Evolutionary conservation across 1,139 yeast genomes (phyloP), one percentile per base, ranked within the genome.

Genomic region (Yamadazyma jaroonii): DNA sequence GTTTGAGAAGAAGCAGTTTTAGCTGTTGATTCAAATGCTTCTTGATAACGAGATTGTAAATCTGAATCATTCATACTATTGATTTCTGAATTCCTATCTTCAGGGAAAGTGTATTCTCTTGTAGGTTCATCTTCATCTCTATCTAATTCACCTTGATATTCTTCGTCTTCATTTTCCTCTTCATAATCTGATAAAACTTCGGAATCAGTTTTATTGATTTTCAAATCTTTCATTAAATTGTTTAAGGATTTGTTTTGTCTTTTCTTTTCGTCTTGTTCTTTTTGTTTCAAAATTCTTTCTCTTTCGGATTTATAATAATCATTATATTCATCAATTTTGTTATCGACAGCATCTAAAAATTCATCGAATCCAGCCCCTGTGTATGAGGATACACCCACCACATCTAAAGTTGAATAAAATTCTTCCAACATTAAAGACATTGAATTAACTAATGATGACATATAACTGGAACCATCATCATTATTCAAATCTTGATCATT

Each of bases 341-440:
- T 76, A 50, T 87, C 95, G 3, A 94, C 94, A 0, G 89, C 86
- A 12, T 66, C 71, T 57, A 90, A 58, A 54, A 94, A 92, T 25
- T 88, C 96, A 55, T 89, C 96, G 57, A 94, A 86, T 0, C 99
- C 99, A 3, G 75, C 83, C 11, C 98, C 98, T 0, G 97, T 90
- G 54, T 80, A 84, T 25, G 97, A 80, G 37, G 96, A 86, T 10
- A 89, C 96, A 10, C 90, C 84, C 31, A 87, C 96, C 40, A 89
- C 87, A 56, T 92, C 98, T 47, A 94, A 66, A 44, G 90, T 94
- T 1, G 95, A 84, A 60, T 94, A 94, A 55, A 94, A 94, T 56
- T 94, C 98, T 57, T 94, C 99, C 47, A 94, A 69, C 90, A 94
- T 89, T 49, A 94, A 72, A 17, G 96, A 85, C 96, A 94, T 86